Base-by-base conservation (phyloP, 225 moss, liverwort and hornwort genomes). In the Marchantia paleacea region DNA sequence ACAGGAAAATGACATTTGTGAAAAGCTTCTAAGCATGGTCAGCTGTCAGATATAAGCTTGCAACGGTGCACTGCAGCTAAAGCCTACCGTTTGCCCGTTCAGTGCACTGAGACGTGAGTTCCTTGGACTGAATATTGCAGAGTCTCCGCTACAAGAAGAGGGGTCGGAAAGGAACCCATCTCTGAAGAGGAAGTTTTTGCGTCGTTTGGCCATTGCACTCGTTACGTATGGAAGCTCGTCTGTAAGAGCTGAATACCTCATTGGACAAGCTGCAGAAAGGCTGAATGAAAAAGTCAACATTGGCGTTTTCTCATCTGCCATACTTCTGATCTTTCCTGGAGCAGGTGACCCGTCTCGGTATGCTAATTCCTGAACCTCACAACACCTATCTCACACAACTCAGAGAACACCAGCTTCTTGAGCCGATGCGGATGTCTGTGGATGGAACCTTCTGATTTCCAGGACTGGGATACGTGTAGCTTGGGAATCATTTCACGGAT, bases 191-290 rank as follows among this genome's bases (percentile, higher is more conserved):
- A 79, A 77, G 55, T 90, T 93, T 77, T 68, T 93, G 66, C 85
- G 91, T 22, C 85, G 85, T 8, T 79, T 93, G 82, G 84, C 89
- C 10, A 15, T 87, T 22, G 86, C 90, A 39, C 82, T 93, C 79
- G 77, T 91, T 24, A 83, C 89, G 2, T 91, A 87, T 52, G 93
- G 93, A 69, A 87, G 93, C 75, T 93, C 93, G 8, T 85, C 81
- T 8, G 81, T 90, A 12, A 90, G 91, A 80, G 86, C 86, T 20
- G 91, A 93, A 83, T 93, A 88, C 75, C 87, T 93, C n/a, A 84
- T 90, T 14, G 81, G 81, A 63, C 77, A 70, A 52, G 89, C 88
- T 60, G 88, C 91, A 52, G 84, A 90, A 79, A 86, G 90, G 20
- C 85, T 93, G 80, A 67, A 86, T 0, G 84, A 86, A 76, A 82